Conservation (phyloP, 495 filamentous ascomycete species). For the Penicillium canariense region DNA sequence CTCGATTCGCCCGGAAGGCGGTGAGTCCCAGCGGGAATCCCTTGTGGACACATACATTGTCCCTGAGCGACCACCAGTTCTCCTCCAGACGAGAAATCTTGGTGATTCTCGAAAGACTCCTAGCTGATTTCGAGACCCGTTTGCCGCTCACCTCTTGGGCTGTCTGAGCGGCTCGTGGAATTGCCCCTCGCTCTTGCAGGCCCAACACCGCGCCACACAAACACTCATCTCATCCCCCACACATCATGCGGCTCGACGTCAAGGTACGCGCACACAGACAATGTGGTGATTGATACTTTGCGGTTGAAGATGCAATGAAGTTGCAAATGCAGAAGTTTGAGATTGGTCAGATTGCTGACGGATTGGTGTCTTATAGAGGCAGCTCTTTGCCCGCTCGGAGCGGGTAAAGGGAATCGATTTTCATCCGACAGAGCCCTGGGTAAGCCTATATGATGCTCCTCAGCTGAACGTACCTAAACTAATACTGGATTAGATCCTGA, state of each 20-base stretch:
- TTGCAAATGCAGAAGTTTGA: conserved; percentile 18
- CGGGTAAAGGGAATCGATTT: conserved; percentile 98
- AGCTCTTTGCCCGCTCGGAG: conserved; percentile 81
- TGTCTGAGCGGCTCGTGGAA: conserved; percentile 43
- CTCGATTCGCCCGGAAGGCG: conserved; percentile 33
- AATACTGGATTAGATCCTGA: conserved; percentile 66
- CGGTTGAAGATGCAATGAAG: conserved; percentile 9
- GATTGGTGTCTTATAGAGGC: conserved; percentile 52
- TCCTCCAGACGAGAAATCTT: conserved; percentile 21
- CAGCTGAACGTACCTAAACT: conserved; percentile 15
- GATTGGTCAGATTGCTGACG: conserved; percentile 19
- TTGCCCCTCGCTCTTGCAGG: conserved; percentile 32
- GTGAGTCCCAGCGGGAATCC: conserved; percentile 43
- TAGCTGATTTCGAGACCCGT: conserved; percentile 15
- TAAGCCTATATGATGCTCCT: conserved; percentile 32
- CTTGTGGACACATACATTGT: conserved; percentile 51
- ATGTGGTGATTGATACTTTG: conserved; percentile 7
- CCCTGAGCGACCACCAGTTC: conserved; percentile 29
- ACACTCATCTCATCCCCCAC: conserved; percentile 34
- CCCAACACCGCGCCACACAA: conserved; percentile 43
- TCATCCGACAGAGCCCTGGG: conserved; percentile 93
- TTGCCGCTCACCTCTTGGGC: conserved; percentile 24
- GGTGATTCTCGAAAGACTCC: conserved; percentile 16
- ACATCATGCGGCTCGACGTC: conserved; percentile 84
- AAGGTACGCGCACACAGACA: conserved; percentile 61